These are phyloP conservation scores for Amauroascus verrucosus DNA, from an alignment of 2,329 filamentous ascomycete species.

Conservation along the genomic window DNA sequence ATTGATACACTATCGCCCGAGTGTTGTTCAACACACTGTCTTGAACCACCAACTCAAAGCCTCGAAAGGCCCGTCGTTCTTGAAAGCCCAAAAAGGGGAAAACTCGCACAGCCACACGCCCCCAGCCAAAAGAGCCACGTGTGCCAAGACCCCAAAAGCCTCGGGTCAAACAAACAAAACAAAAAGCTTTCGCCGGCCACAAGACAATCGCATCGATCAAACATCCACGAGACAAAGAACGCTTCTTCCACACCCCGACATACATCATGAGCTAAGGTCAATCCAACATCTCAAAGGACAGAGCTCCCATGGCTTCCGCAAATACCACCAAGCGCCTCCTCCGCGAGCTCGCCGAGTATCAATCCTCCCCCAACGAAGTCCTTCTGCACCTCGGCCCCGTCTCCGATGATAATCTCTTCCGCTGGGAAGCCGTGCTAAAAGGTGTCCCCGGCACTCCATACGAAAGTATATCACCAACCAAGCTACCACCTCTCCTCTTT, in stretches of 20 bases:
- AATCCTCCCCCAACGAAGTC: conserved; percentile 46
- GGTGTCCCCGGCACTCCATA: conserved; percentile 51
- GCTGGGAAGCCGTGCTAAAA: conserved; percentile 52
- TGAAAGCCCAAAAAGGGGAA: no score
- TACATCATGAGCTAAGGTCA: not conserved
- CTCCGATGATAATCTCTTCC: conserved; percentile 47
- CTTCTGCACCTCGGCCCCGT: conserved; percentile 48
- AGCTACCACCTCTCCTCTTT: no score
- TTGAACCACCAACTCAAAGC: no score
- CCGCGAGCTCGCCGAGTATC: conserved; percentile 51
- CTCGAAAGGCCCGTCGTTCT: no score
- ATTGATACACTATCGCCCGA: no score
- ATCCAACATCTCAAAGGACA: no score
- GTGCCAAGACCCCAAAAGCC: not conserved
- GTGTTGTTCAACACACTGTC: no score
- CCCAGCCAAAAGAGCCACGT: not conserved
- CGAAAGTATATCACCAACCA: conserved; percentile 48
- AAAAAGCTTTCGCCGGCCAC: not conserved
- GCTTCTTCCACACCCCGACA: no score
- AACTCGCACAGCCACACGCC: not conserved
- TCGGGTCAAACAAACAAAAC: conserved; percentile 8
- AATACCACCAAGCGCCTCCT: conserved; percentile 49
- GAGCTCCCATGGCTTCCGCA: conserved; percentile 17
- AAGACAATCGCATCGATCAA: no score
- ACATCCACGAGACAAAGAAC: no score